Base-by-base conservation (phyloP, 179 eudicot genomes). In the Drosera spatulata region DNA sequence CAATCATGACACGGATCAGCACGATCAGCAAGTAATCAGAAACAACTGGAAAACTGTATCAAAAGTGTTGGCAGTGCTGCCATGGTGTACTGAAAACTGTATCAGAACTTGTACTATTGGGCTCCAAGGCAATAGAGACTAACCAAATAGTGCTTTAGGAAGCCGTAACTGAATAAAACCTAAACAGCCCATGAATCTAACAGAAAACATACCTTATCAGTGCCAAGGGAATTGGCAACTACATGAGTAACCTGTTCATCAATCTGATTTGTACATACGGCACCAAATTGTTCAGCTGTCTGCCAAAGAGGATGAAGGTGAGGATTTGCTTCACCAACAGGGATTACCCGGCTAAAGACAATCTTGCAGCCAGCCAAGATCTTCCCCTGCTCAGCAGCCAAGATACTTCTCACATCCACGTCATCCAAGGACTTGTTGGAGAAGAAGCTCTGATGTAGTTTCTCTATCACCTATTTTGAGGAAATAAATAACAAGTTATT, bases 251-350 rank as follows among this genome's bases (percentile, higher is more conserved):
- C 99, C 60, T 80, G 83, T 9, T 94, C 96, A 77, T 94, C 97
- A 50, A 94, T 75, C 71, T 83, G 91, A 74, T 73, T 94, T 49
- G 85, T 80, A 70, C 99, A 94, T n/a, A 77, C 85, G 59, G 99
- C 99, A 77, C 99, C 99, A 78, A 94, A 94, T 69, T 94, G 99
- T 76, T 94, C 97, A 6, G 99, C 97, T 13, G 96, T 85, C 76
- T 84, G 85, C 99, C 97, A 94, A 57, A 94, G 75, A 38, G 97
- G 97, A 62, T 94, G 95, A 51, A 86, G 68, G 64, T 94, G 97
- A 54, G 95, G 96, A 57, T 78, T 83, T 55, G 84, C 77, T 81
- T 90, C 96, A 59, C 96, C 94, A 63, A 90, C 87, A 38, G 99
- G 99, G 61, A 94, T 78, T 44, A 94, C 80, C 76, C 99, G 74